Percentiles rank a stretch among this genome's conserved stretches.
Evolutionary conservation across 2,329 filamentous ascomycete species (phyloP).

Genomic region (Beauveria medogensis): DNA sequence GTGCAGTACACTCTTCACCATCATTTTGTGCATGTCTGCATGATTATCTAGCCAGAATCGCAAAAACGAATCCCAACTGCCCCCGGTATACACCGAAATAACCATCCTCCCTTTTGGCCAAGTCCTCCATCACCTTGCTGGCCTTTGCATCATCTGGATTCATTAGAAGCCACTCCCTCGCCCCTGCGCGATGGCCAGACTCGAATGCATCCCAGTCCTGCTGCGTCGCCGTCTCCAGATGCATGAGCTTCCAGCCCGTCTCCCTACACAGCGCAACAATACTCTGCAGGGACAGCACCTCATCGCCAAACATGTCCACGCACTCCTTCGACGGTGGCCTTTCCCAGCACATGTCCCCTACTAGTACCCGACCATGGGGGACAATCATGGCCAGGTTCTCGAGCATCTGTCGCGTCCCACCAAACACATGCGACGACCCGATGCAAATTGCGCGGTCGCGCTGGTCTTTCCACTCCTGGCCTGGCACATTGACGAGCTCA

Average conservation of each 20-base stretch:
- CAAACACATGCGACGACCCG: slow-evolving; percentile 13
- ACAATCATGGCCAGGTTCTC: slow-evolving; percentile 9
- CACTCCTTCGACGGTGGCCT: slow-evolving; percentile 4
- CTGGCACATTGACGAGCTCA: slow-evolving; percentile 3
- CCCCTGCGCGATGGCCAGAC: slow-evolving; percentile 8
- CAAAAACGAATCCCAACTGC: slow-evolving; percentile 10
- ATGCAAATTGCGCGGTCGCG: slow-evolving; percentile 14
- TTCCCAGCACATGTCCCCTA: slow-evolving; percentile 15
- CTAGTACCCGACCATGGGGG: slow-evolving; percentile 10
- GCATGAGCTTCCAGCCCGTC: slow-evolving; percentile 13
- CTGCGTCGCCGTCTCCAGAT: slow-evolving; percentile 12
- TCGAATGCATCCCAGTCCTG: slow-evolving; percentile 15
- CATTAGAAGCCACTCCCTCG: slow-evolving; percentile 11
- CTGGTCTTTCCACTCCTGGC: neutral
- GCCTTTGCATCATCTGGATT: neutral
- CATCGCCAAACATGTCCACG: slow-evolving; percentile 5
- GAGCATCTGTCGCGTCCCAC: slow-evolving; percentile 12
- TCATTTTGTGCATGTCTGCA: neutral
- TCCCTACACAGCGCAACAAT: slow-evolving; percentile 8
- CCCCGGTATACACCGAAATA: slow-evolving; percentile 9
- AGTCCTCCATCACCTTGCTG: neutral
- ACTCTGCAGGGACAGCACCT: slow-evolving; percentile 1
- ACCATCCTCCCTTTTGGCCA: slow-evolving; percentile 6
- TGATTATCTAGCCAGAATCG: slow-evolving; percentile 11
- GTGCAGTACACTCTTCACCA: no score